phyloP scores from a whole-genome alignment of 1,139 yeast genomes.

The Hanseniaspora sp. region DNA sequence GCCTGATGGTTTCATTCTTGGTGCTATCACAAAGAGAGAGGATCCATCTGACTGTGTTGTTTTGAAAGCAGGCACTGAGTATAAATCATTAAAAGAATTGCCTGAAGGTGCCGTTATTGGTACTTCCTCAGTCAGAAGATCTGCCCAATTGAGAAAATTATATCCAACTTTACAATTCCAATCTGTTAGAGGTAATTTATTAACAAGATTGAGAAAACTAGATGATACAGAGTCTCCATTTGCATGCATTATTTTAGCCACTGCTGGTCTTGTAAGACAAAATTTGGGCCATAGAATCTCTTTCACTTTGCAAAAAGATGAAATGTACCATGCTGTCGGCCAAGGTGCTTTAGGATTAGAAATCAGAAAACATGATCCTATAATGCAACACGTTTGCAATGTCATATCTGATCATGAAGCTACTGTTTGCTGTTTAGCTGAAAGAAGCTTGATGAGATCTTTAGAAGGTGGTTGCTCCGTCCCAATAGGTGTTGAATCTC shows the following conservation, averaged over 20 bases:
- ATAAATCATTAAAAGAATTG: slow-evolving; percentile 54
- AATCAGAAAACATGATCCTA: slow-evolving; percentile 58
- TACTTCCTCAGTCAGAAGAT: slow-evolving; percentile 84
- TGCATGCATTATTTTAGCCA: slow-evolving; percentile 74
- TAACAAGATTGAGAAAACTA: slow-evolving; percentile 68
- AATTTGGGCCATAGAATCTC: slow-evolving; percentile 65
- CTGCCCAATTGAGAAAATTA: slow-evolving; percentile 59
- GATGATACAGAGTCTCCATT: slow-evolving; percentile 60
- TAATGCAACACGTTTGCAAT: slow-evolving; percentile 46
- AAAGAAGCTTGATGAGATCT: slow-evolving; percentile 73
- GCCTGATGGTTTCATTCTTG: slow-evolving; percentile 83
- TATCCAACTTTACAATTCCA: slow-evolving; percentile 53
- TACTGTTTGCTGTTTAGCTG: slow-evolving; percentile 76
- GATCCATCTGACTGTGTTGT: slow-evolving; percentile 92
- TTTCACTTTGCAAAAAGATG: slow-evolving; percentile 56
- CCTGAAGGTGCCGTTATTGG: slow-evolving; percentile 86
- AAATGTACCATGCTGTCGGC: slow-evolving; percentile 93
- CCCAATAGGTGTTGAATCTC: slow-evolving; percentile 82
- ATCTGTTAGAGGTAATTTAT: slow-evolving; percentile 79
- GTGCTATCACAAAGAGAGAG: slow-evolving; percentile 75
- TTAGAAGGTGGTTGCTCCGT: slow-evolving; percentile 97
- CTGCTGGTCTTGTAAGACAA: slow-evolving; percentile 76
- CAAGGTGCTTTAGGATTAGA: slow-evolving; percentile 96
- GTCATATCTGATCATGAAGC: slow-evolving; percentile 58
- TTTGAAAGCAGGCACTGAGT: slow-evolving; percentile 57